Base-by-base conservation (phyloP, 2,329 filamentous ascomycete species). In the Epichloe coenophiala region DNA sequence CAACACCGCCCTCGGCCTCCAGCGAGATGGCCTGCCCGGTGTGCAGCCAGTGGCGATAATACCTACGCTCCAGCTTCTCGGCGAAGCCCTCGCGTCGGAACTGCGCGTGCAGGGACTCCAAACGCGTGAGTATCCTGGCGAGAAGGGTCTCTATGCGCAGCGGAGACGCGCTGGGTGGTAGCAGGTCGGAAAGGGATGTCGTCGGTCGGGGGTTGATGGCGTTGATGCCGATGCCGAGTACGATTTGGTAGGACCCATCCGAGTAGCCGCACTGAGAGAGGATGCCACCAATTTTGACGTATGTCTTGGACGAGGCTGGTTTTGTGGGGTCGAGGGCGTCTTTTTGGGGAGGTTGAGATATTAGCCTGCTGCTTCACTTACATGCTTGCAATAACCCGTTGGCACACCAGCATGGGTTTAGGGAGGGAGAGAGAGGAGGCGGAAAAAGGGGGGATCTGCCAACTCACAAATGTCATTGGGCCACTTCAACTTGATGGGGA, bases 401-500 rank as follows among this genome's bases (percentile, higher is more conserved):
- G 27, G 27, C 27, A 31, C 27, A 31, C 27, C 27, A 31, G 27
- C 8, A 4, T 31, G 45, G 11, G 31, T 15, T 8, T 3, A 27
- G 23, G 23, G 6, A 2, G n/a, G n/a, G 23, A 27, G 23, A 27
- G 23, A 27, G 7, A 27, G 23, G 23, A 8, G 23, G 23, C 5
- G 23, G 6, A 8, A n/a, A n/a, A n/a, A n/a, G n/a, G n/a, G n/a
- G n/a, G 23, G 7, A 27, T 27, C 7, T 27, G 23, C 23, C 23
- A 8, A 27, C 75, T 65, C 67, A 83, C 81, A 91, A 50, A 98
- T 87, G 62, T 98, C 93, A 60, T 98, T 98, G 11, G 93, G 93
- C 93, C 93, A 98, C 66, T 98, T 98, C 35, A 98, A 70, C 63
- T 86, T 89, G 40, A 98, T 76, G 1, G 87, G 86, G 4, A 97